Conservation (phyloP, 169 alveolate genomes). For the Besnoitia besnoiti region DNA sequence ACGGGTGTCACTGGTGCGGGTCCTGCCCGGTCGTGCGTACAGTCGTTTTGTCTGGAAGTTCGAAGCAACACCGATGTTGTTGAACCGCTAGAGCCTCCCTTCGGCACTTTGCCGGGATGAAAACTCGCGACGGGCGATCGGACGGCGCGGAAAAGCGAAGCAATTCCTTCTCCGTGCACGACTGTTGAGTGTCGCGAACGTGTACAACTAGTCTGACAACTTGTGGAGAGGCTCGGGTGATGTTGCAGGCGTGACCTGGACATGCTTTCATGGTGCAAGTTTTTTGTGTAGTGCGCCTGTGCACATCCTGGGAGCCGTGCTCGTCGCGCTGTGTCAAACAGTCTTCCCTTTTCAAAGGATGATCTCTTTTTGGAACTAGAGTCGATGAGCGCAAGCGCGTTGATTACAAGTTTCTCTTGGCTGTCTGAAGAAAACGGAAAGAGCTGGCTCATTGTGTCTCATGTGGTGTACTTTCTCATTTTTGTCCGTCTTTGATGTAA, state of each 20-base stretch:
- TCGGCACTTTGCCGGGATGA: background rate
- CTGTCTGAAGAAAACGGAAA: constrained; percentile 2
- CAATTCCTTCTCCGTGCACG: background rate
- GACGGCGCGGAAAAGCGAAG: background rate
- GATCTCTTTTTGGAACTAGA: constrained; percentile 37
- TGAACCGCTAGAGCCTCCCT: too few relatives aligned
- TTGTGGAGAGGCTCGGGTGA: too few relatives aligned
- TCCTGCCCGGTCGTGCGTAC: too few relatives aligned
- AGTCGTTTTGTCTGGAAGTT: too few relatives aligned
- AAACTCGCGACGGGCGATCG: constrained; percentile 43
- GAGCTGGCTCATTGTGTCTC: background rate
- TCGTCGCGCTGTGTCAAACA: background rate
- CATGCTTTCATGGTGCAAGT: background rate
- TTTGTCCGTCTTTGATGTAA: background rate
- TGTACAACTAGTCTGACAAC: background rate
- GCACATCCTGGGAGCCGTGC: background rate
- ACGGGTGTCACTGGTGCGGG: too few relatives aligned
- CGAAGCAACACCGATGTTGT: too few relatives aligned
- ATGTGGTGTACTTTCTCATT: background rate
- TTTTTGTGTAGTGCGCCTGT: background rate
- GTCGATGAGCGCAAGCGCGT: constrained; percentile 12
- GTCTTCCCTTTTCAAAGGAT: background rate
- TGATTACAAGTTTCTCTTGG: constrained; percentile 52
- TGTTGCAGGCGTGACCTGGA: background rate
- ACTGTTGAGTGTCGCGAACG: constrained; percentile 32